Percentiles rank a stretch among this genome's conserved stretches.
phyloP scores from a whole-genome alignment of 371 early-diverging fungal genomes.

The Zancudomyces culisetae region DNA sequence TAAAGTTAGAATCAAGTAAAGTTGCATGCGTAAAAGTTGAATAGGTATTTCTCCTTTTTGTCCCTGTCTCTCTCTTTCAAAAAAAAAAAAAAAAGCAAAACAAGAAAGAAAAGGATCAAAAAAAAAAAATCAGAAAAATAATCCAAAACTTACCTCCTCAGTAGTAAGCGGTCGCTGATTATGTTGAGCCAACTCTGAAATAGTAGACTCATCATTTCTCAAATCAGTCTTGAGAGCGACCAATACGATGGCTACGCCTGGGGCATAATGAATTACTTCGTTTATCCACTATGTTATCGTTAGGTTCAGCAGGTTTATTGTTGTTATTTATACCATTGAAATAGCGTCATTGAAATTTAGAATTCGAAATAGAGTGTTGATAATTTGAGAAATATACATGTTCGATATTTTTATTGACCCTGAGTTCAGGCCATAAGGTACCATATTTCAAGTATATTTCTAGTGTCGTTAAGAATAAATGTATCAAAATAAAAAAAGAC shows the following conservation, averaged over 20 bases:
- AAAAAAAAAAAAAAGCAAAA: background rate
- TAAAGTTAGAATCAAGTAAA: no score
- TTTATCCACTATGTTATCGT: constrained; percentile 29
- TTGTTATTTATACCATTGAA: no score
- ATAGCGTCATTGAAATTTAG: background rate
- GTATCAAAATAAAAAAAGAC: no score
- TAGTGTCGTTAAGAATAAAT: no score
- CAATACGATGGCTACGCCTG: constrained; percentile 28
- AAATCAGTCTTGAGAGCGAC: constrained; percentile 39
- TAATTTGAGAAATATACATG: background rate
- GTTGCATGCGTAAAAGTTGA: no score
- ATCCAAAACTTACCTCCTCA: constrained; percentile 7
- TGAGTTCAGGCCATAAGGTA: no score
- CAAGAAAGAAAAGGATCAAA: background rate
- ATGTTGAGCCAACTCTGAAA: constrained; percentile 16
- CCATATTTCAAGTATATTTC: no score
- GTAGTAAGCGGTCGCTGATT: constrained; percentile 15
- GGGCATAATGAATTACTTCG: constrained; percentile 32
- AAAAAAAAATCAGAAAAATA: background rate
- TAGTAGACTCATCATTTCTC: constrained; percentile 25
- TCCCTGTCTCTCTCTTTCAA: no score
- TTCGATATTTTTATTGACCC: no score
- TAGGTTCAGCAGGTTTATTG: no score
- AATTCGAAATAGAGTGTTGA: background rate
- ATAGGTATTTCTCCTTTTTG: no score